Evolutionary conservation across 352 stramenopile species (phyloP).

Genomic region (Phytophthora quininea): DNA sequence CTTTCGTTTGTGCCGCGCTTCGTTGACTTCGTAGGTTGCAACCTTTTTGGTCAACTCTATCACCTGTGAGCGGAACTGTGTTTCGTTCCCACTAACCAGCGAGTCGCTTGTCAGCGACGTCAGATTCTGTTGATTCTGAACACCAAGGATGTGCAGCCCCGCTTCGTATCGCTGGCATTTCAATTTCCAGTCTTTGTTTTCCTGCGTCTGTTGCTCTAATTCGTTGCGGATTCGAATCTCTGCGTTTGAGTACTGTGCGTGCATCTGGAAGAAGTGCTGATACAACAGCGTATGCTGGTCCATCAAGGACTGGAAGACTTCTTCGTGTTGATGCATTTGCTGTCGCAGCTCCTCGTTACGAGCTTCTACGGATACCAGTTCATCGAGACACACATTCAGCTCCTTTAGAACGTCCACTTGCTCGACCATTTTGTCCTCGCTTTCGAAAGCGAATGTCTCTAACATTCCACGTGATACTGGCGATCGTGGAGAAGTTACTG

Average conservation of each 20-base stretch:
- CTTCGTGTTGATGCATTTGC: constrained; percentile 56
- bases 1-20: constrained; percentile 73
- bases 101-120: constrained; percentile 2
- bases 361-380: constrained; percentile 50
- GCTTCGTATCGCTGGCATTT: constrained; percentile 68
- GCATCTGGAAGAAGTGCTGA: constrained; percentile 73
- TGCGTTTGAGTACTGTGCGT: constrained; percentile 47
- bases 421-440: constrained; percentile 57
- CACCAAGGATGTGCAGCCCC: constrained; percentile 48
- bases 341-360: constrained; percentile 56
- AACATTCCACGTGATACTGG: constrained; percentile 1
- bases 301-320: constrained; percentile 59
- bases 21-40: constrained; percentile 85
- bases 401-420: constrained; percentile 70
- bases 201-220: constrained; percentile 40
- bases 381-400: constrained; percentile 72
- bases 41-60: constrained; percentile 78
- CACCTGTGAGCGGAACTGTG: constrained; percentile 49
- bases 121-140: constrained; percentile 24
- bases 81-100: constrained; percentile 38
- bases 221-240: constrained; percentile 46
- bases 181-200: constrained; percentile 50
- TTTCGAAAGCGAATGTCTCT: constrained; percentile 54
- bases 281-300: constrained; percentile 81
- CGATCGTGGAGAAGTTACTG: constrained; percentile 6